A percentile compares a stretch with the other conserved stretches of the same genome.
Conservation (phyloP, 2,329 filamentous ascomycete species). For the Colletotrichum nymphaeae region DNA sequence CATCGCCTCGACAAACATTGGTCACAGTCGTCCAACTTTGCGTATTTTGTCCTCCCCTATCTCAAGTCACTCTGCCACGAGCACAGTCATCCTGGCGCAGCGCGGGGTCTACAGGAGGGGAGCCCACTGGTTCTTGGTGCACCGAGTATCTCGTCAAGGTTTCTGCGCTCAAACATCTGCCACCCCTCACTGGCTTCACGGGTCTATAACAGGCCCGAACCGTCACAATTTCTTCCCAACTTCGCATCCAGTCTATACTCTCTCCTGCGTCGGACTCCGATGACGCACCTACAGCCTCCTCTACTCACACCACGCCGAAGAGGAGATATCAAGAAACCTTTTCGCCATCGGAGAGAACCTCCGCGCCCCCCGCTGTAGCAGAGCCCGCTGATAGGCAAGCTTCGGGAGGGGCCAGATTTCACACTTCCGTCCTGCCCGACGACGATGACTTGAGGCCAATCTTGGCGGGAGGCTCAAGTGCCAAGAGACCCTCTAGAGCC, state of each 20-base stretch:
- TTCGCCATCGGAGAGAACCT: conserved; percentile 42
- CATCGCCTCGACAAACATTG: conserved; percentile 28
- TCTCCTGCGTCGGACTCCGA: conserved; percentile 55
- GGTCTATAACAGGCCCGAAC: conserved; percentile 49
- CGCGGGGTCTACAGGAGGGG: conserved; percentile 18
- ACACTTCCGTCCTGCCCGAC: conserved; percentile 37
- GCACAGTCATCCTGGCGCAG: conserved; percentile 19
- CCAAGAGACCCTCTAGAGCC: conserved; percentile 55
- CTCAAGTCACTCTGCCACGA: conserved; percentile 5
- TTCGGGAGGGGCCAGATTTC: conserved; percentile 35
- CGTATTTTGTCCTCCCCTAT: conserved; percentile 31
- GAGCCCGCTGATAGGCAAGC: conserved; percentile 40
- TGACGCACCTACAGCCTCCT: conserved; percentile 46
- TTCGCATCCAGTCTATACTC: conserved; percentile 64
- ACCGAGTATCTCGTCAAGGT: conserved; percentile 15
- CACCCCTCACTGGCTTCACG: conserved; percentile 44
- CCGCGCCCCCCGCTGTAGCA: conserved; percentile 32
- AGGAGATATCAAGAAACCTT: conserved; percentile 50
- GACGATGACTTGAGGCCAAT: conserved; percentile 42
- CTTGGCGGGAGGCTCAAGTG: conserved; percentile 4
- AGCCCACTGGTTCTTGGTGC: conserved; percentile 23
- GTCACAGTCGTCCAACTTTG: neutral
- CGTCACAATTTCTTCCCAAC: conserved; percentile 62
- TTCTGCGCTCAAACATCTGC: conserved; percentile 4
- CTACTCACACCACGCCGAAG: conserved; percentile 48